These are phyloP conservation scores for Leishmania amazonensis DNA, from an alignment of 208 protist species.

Conservation along the genomic window DNA sequence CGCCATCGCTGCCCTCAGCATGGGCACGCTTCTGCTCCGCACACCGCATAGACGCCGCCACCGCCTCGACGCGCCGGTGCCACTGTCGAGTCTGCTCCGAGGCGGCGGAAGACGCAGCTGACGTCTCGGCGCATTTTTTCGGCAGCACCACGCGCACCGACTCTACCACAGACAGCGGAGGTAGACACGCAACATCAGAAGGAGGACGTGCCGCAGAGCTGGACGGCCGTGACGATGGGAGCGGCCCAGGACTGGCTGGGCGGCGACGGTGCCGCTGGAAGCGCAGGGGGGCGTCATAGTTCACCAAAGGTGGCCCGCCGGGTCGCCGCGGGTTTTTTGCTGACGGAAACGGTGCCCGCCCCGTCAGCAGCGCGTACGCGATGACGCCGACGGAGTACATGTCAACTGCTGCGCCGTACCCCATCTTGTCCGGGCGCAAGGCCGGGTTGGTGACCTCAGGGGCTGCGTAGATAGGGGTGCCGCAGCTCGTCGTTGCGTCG, in stretches of 20 bases:
- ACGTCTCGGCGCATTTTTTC: neutral
- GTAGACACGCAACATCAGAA: conserved; percentile 3
- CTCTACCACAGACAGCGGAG: conserved; percentile 20
- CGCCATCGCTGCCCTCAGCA: neutral
- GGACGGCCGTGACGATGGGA: neutral
- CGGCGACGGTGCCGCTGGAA: conserved; percentile 18
- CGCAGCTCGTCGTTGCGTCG: conserved; percentile 66
- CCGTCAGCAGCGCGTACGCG: conserved; percentile 54
- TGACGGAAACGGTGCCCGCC: conserved; percentile 46
- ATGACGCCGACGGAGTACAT: conserved; percentile 75
- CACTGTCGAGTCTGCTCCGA: conserved; percentile 16
- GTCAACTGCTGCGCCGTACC: conserved; percentile 74
- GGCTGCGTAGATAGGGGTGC: conserved; percentile 72
- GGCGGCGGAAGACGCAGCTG: neutral
- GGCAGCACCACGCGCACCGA: conserved; percentile 19
- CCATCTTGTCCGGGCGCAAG: conserved; percentile 34
- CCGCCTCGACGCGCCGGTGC: conserved; percentile 16
- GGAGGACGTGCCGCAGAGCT: neutral
- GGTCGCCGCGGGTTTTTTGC: conserved; percentile 13
- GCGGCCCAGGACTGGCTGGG: neutral
- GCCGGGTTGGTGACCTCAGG: conserved; percentile 51
- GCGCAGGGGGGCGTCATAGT: conserved; percentile 34
- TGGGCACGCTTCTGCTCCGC: conserved; percentile 7
- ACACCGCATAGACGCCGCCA: conserved; percentile 15
- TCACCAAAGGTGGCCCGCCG: conserved; percentile 19